These are phyloP conservation scores for Chaetoceros muelleri DNA, from an alignment of 108 stramenopile genomes.

Conservation along the genomic window DNA sequence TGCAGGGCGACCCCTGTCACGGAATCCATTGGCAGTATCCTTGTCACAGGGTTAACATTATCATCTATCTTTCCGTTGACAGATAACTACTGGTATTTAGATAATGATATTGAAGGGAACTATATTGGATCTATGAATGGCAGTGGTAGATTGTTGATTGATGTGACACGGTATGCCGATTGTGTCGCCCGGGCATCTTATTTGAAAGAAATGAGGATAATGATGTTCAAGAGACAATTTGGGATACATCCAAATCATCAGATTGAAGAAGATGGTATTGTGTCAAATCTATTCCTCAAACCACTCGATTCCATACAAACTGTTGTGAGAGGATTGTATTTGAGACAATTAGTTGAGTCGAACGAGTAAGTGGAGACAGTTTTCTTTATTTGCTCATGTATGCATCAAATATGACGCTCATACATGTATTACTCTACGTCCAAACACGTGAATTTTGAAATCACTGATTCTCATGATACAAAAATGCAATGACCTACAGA, in stretches of 20 bases:
- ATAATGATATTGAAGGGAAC: neutral
- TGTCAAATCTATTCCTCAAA: neutral
- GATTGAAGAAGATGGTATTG: neutral
- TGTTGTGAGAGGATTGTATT: neutral
- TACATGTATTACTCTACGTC: too few species aligned
- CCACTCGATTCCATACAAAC: neutral
- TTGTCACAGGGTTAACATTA: neutral
- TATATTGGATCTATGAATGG: neutral
- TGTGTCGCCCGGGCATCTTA: neutral
- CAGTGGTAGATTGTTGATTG: neutral
- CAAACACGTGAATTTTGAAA: too few species aligned
- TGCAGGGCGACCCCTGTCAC: neutral
- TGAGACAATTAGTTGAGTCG: neutral
- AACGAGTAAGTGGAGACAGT: too few species aligned
- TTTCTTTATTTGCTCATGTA: too few species aligned
- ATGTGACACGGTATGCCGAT: neutral
- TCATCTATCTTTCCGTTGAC: neutral
- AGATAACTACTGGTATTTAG: neutral
- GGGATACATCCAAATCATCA: neutral
- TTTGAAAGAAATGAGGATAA: neutral
- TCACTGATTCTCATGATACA: too few species aligned
- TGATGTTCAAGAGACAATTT: neutral
- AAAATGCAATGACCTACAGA: too few species aligned
- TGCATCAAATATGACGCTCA: too few species aligned
- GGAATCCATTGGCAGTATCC: neutral